Base-by-base conservation (phyloP, 176 grass and related monocot genomes). In the Zizania latifolia region DNA sequence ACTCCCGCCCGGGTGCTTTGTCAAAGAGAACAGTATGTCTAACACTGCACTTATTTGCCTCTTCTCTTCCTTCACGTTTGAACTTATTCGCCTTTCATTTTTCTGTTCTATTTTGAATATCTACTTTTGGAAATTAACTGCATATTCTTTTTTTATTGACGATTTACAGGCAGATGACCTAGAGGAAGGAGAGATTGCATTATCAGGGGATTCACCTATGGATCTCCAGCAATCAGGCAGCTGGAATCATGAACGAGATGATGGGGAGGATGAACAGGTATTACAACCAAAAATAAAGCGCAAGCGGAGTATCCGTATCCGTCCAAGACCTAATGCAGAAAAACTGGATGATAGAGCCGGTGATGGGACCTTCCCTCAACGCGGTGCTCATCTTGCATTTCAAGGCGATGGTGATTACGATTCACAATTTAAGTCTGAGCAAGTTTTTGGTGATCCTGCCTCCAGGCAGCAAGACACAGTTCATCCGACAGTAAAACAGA, bases 141-240 rank as follows among this genome's bases (percentile, higher is more conserved):
- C 54, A 69, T 50, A 48, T 62, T 27, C 30, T 33, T 80, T 81
- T 81, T 84, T 57, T 48, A 22, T 30, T 80, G 21, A 55, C 73
- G 50, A 81, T 83, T 72, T 88, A 33, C 87, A 99, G 96, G 5
- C 77, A 23, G 96, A 95, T 85, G 96, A 99, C 71, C 79, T 99
- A 71, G 96, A 99, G 73, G 96, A 99, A 76, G 92, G 96, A 58
- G 96, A 99, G 78, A 99, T 99, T 76, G 96, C 92, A 75, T 85
- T 94, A 73, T 95, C 96, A 21, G 92, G 92, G 27, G 92, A 94
- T 67, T 94, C 91, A 5, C 89, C 76, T 83, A 90, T 94, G 88
- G 94, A 94, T 83, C 35, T 92, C 31, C 96, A 90, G 53, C 96
- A 82, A 35, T 94, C 84, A 60, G 83, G 85, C 41, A 97, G 88